Evolutionary conservation across 2,329 filamentous ascomycete species (phyloP).

Genomic region (Calonectria hongkongensis): DNA sequence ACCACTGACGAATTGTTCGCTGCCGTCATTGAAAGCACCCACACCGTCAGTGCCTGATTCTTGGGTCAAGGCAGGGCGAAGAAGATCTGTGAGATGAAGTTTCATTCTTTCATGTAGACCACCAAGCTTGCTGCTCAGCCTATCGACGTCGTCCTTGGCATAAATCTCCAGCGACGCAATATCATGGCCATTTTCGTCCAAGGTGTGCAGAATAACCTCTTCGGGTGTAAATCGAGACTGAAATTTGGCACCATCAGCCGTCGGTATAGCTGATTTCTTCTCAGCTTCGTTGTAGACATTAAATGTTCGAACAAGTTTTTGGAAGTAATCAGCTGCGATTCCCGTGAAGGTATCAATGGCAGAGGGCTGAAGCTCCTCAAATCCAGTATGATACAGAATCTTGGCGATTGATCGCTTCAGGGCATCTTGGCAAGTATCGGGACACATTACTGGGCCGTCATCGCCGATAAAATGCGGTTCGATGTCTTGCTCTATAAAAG

Average conservation of each 20-base stretch:
- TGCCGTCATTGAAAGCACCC: constrained; percentile 95
- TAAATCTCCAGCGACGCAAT: constrained; percentile 89
- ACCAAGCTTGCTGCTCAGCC: constrained; percentile 84
- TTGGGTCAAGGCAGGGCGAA: constrained; percentile 87
- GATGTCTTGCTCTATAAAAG: constrained; percentile 90
- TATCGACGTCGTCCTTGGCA: constrained; percentile 94
- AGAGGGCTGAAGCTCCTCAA: constrained; percentile 97
- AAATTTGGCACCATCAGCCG: constrained; percentile 64
- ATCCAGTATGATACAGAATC: constrained; percentile 96
- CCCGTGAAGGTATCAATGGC: constrained; percentile 94
- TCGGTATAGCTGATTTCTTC: constrained; percentile 75
- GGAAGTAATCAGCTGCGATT: constrained; percentile 91
- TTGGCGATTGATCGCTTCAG: constrained; percentile 94
- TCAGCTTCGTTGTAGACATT: constrained; percentile 90
- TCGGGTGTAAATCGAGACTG: constrained; percentile 86
- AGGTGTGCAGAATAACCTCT: constrained; percentile 89
- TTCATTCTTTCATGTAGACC: constrained; percentile 97
- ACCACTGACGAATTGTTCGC: constrained; percentile 96
- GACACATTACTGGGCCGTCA: constrained; percentile 90
- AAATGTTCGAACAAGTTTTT: constrained; percentile 86
- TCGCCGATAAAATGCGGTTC: constrained; percentile 93
- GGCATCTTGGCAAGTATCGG: constrained; percentile 87
- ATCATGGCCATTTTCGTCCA: constrained; percentile 89
- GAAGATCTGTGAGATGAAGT: constrained; percentile 90
- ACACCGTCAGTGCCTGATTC: constrained; percentile 89